phyloP scores from a whole-genome alignment of 129 eudicot species.

The Centella asiatica region DNA sequence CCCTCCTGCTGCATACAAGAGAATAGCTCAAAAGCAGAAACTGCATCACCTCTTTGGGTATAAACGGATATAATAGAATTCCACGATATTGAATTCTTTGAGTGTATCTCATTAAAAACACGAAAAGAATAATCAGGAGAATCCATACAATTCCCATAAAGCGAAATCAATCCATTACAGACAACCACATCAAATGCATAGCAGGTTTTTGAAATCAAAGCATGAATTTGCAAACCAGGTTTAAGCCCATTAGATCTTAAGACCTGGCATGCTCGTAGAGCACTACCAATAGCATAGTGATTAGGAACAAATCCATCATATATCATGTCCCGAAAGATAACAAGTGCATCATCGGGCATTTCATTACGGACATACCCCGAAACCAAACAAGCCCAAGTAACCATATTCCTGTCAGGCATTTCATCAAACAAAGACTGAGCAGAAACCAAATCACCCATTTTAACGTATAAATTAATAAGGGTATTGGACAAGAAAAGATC shows the following conservation, averaged over 20 bases:
- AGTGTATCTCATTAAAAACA: slow-evolving; percentile 49
- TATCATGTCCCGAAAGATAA: slow-evolving; percentile 47
- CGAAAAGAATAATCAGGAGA: slow-evolving; percentile 38
- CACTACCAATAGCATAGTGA: slow-evolving; percentile 77
- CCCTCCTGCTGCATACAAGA: slow-evolving; percentile 55
- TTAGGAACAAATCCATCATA: slow-evolving; percentile 40
- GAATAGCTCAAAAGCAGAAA: slow-evolving; percentile 46
- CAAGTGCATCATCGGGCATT: slow-evolving; percentile 42
- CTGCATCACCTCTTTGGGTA: slow-evolving; percentile 55
- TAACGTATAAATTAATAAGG: slow-evolving; percentile 46
- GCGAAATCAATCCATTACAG: slow-evolving; percentile 70
- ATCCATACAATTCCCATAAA: slow-evolving; percentile 68
- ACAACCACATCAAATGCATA: slow-evolving; percentile 49
- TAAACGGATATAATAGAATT: slow-evolving; percentile 77
- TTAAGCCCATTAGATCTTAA: slow-evolving; percentile 36
- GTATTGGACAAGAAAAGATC: slow-evolving; percentile 65
- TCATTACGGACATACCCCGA: slow-evolving; percentile 65
- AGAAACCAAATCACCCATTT: slow-evolving; percentile 41
- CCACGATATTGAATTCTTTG: slow-evolving; percentile 60
- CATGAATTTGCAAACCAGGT: slow-evolving; percentile 79
- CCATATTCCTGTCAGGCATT: slow-evolving; percentile 64
- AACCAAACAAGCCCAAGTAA: slow-evolving; percentile 85
- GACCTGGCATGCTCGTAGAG: slow-evolving; percentile 61
- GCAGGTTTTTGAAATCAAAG: slow-evolving; percentile 41
- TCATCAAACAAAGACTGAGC: slow-evolving; percentile 66